phyloP scores from a whole-genome alignment of 2,329 filamentous ascomycete species.

The Fusarium lyarnte region DNA sequence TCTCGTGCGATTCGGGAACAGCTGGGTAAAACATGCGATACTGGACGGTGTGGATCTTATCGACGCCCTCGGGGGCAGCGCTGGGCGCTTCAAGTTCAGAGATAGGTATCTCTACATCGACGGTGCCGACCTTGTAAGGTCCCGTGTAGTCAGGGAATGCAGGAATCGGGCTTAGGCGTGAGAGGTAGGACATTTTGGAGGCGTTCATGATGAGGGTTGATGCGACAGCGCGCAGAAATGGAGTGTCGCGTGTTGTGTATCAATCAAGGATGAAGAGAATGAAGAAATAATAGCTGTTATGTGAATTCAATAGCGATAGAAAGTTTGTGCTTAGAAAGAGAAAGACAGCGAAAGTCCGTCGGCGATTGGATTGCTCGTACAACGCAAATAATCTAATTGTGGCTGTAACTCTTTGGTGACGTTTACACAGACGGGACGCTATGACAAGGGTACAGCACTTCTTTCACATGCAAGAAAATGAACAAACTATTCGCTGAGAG shows the following conservation, averaged over 20 bases:
- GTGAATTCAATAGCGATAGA: background rate
- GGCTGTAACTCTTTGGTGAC: conserved; percentile 31
- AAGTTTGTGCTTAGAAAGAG: background rate
- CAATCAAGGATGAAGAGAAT: background rate
- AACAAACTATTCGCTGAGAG: conserved; percentile 11
- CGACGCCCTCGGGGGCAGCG: conserved; percentile 61
- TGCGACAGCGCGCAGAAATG: background rate
- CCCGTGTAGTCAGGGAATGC: conserved; percentile 79
- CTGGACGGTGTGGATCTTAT: conserved; percentile 75
- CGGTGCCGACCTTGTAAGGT: conserved; percentile 73
- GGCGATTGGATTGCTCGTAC: background rate
- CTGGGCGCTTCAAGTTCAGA: conserved; percentile 65
- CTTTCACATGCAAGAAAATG: conserved; percentile 33
- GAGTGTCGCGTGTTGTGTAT: background rate
- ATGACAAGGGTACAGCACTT: conserved; percentile 2
- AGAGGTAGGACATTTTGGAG: conserved; percentile 59
- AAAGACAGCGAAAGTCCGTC: background rate
- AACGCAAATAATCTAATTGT: background rate
- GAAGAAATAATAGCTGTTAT: background rate
- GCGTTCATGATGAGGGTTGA: conserved; percentile 28
- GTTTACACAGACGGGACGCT: conserved; percentile 23
- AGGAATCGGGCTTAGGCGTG: conserved; percentile 73
- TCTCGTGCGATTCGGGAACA: conserved; percentile 59
- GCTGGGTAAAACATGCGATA: conserved; percentile 88
- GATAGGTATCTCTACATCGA: conserved; percentile 82